Evolutionary conservation across 495 filamentous ascomycete genomes (phyloP), one percentile per base, ranked within the genome.

Genomic region (Aspergillus funiculosus): DNA sequence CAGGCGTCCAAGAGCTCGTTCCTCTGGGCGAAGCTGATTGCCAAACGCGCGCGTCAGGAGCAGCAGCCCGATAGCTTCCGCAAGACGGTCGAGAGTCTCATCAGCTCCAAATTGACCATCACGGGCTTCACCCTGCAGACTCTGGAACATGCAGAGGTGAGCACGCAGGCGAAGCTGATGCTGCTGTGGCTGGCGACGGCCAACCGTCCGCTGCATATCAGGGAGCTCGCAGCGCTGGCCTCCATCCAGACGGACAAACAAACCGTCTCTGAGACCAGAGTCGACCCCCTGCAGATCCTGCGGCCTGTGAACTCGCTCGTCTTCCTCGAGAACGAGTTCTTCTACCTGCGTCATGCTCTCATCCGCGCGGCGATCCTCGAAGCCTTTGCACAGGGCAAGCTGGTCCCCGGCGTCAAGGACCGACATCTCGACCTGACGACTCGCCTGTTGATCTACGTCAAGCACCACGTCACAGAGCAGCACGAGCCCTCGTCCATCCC

Each of bases 141-240:
- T 34, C 5, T 62, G 36, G 48, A 62, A 28, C 31, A 52, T 34
- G 22, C 54, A 0, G 47, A 43, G 0, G 51, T 65, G 14, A 62
- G 35, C 4, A 52, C 56, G 17, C 59, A 67, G 32, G 56, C 58
- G 1, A 63, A 62, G 39, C 29, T 52, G 9, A 63, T 67, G 51
- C 41, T 69, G 15, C 56, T 69, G 14, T 67, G 62, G 62, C 60
- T 69, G 39, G 60, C 63, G 3, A 69, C 66, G 4, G 56, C 59
- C 0, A 56, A 64, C 10, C 63, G 66, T 22, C 66, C 66, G 19
- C 50, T 69, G 7, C 39, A 55, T 26, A 5, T 59, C 2, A 55
- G 56, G 22, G 66, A 69, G 39, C 58, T 69, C 1, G 34, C 43
- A 21, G 43, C 55, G 1, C 39, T 69, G 21, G 46, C 56, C n/a